A percentile compares a stretch with the other conserved stretches of the same genome.
phyloP scores from a whole-genome alignment of 345 rosid species.

The Leavenworthia alabamica region DNA sequence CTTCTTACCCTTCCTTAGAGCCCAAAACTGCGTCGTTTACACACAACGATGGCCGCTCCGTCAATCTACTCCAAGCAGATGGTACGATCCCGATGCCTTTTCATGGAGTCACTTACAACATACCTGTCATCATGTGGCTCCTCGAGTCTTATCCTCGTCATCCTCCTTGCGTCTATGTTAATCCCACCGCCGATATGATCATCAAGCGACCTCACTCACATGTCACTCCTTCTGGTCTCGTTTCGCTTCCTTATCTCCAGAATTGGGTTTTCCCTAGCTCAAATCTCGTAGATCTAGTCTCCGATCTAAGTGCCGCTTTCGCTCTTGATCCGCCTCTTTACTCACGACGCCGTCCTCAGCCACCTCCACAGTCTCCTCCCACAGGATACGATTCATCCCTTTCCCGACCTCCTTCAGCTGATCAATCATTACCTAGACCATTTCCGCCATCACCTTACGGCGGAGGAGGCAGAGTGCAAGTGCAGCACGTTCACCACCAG shows the following conservation, averaged over 20 bases:
- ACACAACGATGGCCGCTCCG: constrained; percentile 97
- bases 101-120: constrained; percentile 84
- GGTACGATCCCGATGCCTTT: constrained; percentile 87
- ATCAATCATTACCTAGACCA: constrained; percentile 31
- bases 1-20: constrained; percentile 64
- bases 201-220: constrained; percentile 82
- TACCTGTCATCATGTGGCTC: constrained; percentile 92
- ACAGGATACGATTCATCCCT: constrained; percentile 26
- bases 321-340: constrained; percentile 85
- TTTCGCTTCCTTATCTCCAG: constrained; percentile 70
- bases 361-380: constrained; percentile 22
- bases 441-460: constrained; percentile 52
- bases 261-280: constrained; percentile 88
- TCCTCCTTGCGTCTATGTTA: constrained; percentile 83
- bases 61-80: constrained; percentile 88
- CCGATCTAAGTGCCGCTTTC: constrained; percentile 48
- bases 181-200: constrained; percentile 94
- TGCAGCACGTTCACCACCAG: constrained; percentile 28
- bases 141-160: constrained; percentile 89
- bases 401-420: constrained; percentile 10
- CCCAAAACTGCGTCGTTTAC: constrained; percentile 87
- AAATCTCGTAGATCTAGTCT: constrained; percentile 72
- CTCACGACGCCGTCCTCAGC: constrained; percentile 66
- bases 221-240: constrained; percentile 88
- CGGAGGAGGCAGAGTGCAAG: constrained; percentile 24